Evolutionary conservation across 371 early-diverging fungal genomes (phyloP).

Genomic region (Actinomortierella wolfii): DNA sequence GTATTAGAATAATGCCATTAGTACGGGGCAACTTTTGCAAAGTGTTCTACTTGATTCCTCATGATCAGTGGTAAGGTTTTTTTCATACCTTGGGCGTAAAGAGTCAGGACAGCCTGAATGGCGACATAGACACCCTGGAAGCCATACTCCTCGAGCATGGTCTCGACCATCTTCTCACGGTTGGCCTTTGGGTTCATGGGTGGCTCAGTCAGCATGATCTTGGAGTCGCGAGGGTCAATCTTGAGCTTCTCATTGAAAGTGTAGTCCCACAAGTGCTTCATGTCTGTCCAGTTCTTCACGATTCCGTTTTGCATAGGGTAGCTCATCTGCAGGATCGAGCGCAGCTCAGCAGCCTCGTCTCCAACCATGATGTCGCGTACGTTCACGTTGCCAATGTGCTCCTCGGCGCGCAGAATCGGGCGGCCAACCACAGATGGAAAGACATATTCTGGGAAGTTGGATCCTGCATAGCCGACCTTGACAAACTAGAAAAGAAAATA

Average conservation of each 20-base stretch:
- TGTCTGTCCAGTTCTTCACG: constrained; percentile 97
- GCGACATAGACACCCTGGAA: constrained; percentile 94
- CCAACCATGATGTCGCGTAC: constrained; percentile 97
- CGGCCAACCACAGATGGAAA: constrained; percentile 97
- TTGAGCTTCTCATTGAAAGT: constrained; percentile 92
- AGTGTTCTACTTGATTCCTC: background rate
- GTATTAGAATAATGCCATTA: constrained; percentile 1
- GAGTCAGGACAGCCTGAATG: constrained; percentile 96
- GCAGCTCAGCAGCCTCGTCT: constrained; percentile 91
- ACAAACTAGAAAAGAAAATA: constrained; percentile 73
- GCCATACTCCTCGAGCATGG: constrained; percentile 96
- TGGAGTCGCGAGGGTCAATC: constrained; percentile 86
- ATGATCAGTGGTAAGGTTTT: background rate
- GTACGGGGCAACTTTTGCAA: background rate
- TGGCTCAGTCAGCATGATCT: constrained; percentile 95
- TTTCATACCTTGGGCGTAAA: constrained; percentile 93
- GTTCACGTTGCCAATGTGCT: constrained; percentile 73
- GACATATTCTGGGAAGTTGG: constrained; percentile 94
- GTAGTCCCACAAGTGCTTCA: constrained; percentile 97
- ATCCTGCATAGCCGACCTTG: constrained; percentile 95
- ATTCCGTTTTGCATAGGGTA: constrained; percentile 99
- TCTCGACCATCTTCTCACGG: constrained; percentile 91
- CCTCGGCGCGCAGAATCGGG: constrained; percentile 96
- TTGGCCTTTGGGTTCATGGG: constrained; percentile 94
- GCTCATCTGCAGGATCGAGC: constrained; percentile 90